These are phyloP conservation scores for Quercus phellos DNA, from an alignment of 331 rosid species.

Conservation along the genomic window DNA sequence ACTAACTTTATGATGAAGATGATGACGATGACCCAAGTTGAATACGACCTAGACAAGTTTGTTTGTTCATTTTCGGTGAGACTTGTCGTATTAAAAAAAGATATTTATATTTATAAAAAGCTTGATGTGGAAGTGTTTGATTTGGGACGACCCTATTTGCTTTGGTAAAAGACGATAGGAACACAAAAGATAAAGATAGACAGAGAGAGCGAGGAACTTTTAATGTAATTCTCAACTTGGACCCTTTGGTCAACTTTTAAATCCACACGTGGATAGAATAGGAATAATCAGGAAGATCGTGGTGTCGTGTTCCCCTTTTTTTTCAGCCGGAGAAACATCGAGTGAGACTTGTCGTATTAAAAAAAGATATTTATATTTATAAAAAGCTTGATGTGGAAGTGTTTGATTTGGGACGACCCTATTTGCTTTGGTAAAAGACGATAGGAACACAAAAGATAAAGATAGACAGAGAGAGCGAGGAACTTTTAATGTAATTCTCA, in stretches of 20 bases:
- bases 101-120: neutral
- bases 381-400: neutral
- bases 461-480: neutral
- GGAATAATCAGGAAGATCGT: neutral
- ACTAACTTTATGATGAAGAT: neutral
- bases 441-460: neutral
- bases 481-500: neutral
- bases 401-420: neutral
- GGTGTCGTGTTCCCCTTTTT: neutral
- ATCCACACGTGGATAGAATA: neutral
- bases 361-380: too few relatives aligned
- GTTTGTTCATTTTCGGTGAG: neutral
- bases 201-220: neutral
- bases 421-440: neutral
- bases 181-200: neutral
- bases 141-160: neutral
- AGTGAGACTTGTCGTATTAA: neutral
- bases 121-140: neutral
- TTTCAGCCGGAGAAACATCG: too few relatives aligned
- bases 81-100: neutral
- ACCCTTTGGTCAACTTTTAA: neutral
- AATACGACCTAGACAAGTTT: neutral
- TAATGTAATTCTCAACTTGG: neutral
- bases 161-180: neutral
- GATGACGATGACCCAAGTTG: too few relatives aligned